Percentiles rank a stretch among this genome's conserved stretches.
Evolutionary conservation across 257 asterid species (phyloP).

Genomic region (Ligustrum vulgare): DNA sequence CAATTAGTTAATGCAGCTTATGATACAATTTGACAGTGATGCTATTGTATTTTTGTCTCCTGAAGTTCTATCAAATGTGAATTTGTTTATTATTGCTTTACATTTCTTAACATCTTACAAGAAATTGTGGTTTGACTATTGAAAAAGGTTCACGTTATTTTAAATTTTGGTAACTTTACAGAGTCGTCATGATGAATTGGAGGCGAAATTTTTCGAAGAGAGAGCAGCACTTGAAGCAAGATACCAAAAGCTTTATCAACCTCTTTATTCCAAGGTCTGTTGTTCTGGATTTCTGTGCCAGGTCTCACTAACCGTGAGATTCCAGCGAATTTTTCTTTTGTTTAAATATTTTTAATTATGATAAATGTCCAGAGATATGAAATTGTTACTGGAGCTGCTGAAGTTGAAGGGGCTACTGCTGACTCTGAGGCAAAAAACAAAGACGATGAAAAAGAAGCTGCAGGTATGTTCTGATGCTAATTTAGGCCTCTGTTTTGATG

Average conservation of each 20-base stretch:
- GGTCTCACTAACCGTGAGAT: not conserved
- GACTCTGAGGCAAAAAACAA: slow-evolving; percentile 23
- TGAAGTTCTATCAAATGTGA: not conserved
- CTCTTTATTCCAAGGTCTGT: slow-evolving; percentile 54
- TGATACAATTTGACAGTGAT: not conserved
- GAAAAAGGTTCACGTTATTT: not conserved
- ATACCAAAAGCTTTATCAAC: slow-evolving; percentile 65
- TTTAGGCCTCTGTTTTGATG: not conserved
- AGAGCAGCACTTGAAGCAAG: slow-evolving; percentile 64
- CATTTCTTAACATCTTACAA: not conserved
- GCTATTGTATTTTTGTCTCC: not conserved
- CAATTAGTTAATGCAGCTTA: not conserved
- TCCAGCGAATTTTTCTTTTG: not conserved
- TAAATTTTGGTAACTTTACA: slow-evolving; percentile 18
- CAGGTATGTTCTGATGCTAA: slow-evolving; percentile 22
- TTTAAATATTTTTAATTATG: slow-evolving; percentile 13
- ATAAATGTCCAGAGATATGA: slow-evolving; percentile 47
- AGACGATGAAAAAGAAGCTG: slow-evolving; percentile 15
- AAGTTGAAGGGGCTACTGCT: slow-evolving; percentile 35
- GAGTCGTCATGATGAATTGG: slow-evolving; percentile 59
- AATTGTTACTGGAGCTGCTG: slow-evolving; percentile 57
- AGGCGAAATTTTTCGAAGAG: slow-evolving; percentile 68
- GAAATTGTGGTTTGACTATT: not conserved
- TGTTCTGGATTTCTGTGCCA: not conserved
- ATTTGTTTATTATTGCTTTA: not conserved